phyloP scores from a whole-genome alignment of 805 yeast species.

The Yarrowia phangngaensis region DNA sequence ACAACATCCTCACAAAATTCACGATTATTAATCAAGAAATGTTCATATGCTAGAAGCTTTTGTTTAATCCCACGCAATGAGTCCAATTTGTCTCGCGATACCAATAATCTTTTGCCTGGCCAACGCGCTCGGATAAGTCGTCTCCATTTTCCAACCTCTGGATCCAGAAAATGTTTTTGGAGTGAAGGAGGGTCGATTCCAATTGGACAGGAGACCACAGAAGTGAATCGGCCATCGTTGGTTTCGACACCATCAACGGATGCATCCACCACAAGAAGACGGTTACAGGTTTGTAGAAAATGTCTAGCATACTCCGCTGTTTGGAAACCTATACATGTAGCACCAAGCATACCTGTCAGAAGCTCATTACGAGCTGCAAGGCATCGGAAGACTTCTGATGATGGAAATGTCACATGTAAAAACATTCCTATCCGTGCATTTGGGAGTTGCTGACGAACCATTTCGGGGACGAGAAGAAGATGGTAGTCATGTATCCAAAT shows the following conservation, averaged over 20 bases:
- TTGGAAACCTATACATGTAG: conserved; percentile 84
- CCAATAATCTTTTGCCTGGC: conserved; percentile 59
- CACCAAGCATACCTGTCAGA: conserved; percentile 79
- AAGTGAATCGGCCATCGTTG: conserved; percentile 35
- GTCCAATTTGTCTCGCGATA: conserved; percentile 86
- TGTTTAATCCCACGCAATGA: conserved; percentile 83
- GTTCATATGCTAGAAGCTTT: conserved; percentile 81
- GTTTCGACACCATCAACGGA: conserved; percentile 81
- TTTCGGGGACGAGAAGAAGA: conserved; percentile 74
- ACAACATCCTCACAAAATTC: conserved; percentile 64
- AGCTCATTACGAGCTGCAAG: conserved; percentile 79
- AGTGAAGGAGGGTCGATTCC: conserved; percentile 49
- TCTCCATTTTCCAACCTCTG: conserved; percentile 51
- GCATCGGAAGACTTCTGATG: conserved; percentile 91
- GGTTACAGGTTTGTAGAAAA: conserved; percentile 82
- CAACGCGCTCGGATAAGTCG: conserved; percentile 71
- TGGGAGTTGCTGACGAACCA: conserved; percentile 74
- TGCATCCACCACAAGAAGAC: conserved; percentile 81
- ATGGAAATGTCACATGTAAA: conserved; percentile 91
- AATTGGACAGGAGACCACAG: conserved; percentile 40
- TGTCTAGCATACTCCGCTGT: conserved; percentile 91
- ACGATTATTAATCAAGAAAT: conserved; percentile 68
- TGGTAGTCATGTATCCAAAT: conserved; percentile 96
- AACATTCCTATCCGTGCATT: conserved; percentile 86
- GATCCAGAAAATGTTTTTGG: conserved; percentile 47